phyloP scores from a whole-genome alignment of 225 moss, liverwort and hornwort genomes.

The Pseudoscleropodium purum region DNA sequence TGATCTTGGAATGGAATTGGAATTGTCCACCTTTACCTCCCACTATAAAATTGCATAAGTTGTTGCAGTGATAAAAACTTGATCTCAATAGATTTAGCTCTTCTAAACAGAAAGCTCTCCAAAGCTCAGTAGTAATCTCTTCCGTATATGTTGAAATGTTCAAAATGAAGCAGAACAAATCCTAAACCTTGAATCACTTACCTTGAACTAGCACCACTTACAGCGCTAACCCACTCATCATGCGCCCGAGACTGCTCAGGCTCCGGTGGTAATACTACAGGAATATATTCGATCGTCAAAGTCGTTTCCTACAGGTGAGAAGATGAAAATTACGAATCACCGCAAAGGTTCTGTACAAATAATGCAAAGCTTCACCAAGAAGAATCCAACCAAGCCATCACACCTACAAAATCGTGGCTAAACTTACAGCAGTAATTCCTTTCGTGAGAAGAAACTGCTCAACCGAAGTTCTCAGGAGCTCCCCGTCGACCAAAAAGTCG shows the following conservation, averaged over 20 bases:
- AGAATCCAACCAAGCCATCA: neutral
- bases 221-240: slow-evolving; percentile 89
- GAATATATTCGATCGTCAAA: slow-evolving; percentile 77
- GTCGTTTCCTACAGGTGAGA: slow-evolving; percentile 49
- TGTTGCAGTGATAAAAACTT: neutral
- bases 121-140: neutral
- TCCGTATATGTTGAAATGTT: neutral
- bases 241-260: slow-evolving; percentile 58
- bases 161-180: neutral
- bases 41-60: neutral
- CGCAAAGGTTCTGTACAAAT: neutral
- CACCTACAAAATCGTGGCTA: neutral
- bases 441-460: slow-evolving; percentile 58
- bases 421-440: slow-evolving; percentile 74
- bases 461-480: slow-evolving; percentile 68
- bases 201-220: slow-evolving; percentile 52
- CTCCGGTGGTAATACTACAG: slow-evolving; percentile 66
- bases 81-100: neutral
- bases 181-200: neutral
- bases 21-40: neutral
- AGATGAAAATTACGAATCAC: neutral
- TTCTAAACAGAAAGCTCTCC: neutral
- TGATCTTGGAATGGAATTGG: neutral
- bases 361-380: neutral
- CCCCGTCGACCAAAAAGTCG: slow-evolving; percentile 83